Percentiles rank a stretch among this genome's conserved stretches.
Evolutionary conservation across 495 filamentous ascomycete species (phyloP).

Genomic region (Rhypophila decipiens): DNA sequence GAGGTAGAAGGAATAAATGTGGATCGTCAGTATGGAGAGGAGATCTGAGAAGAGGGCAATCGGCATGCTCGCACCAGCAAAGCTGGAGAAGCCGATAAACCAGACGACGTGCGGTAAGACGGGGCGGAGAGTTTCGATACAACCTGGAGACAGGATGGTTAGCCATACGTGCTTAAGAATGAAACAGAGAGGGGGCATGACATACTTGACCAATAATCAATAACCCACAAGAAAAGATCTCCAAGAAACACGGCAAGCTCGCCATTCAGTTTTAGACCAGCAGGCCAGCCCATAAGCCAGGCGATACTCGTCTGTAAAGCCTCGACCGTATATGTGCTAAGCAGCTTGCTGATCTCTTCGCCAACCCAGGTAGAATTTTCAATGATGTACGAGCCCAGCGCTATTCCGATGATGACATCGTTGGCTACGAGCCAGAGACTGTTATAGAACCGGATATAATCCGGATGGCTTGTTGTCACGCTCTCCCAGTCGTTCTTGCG

Average conservation of each 20-base stretch:
- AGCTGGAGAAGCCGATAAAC: constrained; percentile 90
- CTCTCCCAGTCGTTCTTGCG: constrained; percentile 93
- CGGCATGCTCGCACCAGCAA: constrained; percentile 93
- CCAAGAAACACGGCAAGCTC: constrained; percentile 91
- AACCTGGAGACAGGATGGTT: constrained; percentile 39
- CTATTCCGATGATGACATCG: constrained; percentile 97
- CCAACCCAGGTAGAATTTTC: constrained; percentile 87
- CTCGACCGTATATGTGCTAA: constrained; percentile 79
- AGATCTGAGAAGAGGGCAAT: constrained; percentile 95
- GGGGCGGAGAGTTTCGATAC: constrained; percentile 68
- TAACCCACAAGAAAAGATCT: constrained; percentile 94
- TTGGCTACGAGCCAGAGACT: constrained; percentile 98
- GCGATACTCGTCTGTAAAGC: constrained; percentile 83
- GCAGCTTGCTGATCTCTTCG: constrained; percentile 67
- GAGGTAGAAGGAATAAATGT: constrained; percentile 97
- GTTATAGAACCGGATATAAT: constrained; percentile 99
- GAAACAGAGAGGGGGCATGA: constrained; percentile 14
- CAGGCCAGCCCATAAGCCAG: constrained; percentile 97
- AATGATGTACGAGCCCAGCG: constrained; percentile 91
- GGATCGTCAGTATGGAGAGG: constrained; percentile 82
- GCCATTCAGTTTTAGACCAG: constrained; percentile 93
- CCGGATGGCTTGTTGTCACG: constrained; percentile 88
- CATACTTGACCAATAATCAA: constrained; percentile 89
- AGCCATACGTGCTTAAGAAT: background rate
- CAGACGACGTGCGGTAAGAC: constrained; percentile 80